Evolutionary conservation across 192 early-diverging fungal species (phyloP), one percentile per base, ranked within the genome.

Genomic region (Umbelopsis sp.): DNA sequence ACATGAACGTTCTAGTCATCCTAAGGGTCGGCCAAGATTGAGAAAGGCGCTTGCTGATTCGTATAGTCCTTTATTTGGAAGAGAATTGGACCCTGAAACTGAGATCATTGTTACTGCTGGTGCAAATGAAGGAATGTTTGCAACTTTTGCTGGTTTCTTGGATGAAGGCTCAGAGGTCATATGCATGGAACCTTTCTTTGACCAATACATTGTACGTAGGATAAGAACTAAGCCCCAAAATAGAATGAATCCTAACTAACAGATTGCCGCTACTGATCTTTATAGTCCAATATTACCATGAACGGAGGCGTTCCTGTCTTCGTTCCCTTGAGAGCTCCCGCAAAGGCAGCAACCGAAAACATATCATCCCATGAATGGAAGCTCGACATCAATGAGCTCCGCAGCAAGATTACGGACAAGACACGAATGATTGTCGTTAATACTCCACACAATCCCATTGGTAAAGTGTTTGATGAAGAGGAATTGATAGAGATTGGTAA

Each of bases 141-240:
- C 91, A 20, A 93, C 91, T 46, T 96, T 93, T 81, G 87, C 90
- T 13, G 89, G 87, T 21, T 94, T 93, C 65, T 74, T 98, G 69
- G 85, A 94, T 77, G 88, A 90, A 21, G 90, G 87, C 4, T 87
- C 92, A 64, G 95, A 96, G 67, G 95, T 94, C 44, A 93, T 98
- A 61, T 79, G 94, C 61, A 95, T 98, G 88, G 94, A 96, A 81
- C 97, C 97, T 2, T 96, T 93, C 73, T 98, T 97, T 82, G 97
- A 98, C 76, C 91, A 91, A 82, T 98, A 98, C 75, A 90, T 90
- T 70, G 87, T 89, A 80, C 78, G 86, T 35, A n/a, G 13, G 25
- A 20, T 21, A 18, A 23, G 46, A 21, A n/a, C 47, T 46, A 27
- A 45, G 0, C 41, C n/a, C 58, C 37, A n/a, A 53, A 9, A 9